These are phyloP conservation scores for Hyaloscypha bicolor DNA, from an alignment of 495 filamentous ascomycete species.

Conservation along the genomic window DNA sequence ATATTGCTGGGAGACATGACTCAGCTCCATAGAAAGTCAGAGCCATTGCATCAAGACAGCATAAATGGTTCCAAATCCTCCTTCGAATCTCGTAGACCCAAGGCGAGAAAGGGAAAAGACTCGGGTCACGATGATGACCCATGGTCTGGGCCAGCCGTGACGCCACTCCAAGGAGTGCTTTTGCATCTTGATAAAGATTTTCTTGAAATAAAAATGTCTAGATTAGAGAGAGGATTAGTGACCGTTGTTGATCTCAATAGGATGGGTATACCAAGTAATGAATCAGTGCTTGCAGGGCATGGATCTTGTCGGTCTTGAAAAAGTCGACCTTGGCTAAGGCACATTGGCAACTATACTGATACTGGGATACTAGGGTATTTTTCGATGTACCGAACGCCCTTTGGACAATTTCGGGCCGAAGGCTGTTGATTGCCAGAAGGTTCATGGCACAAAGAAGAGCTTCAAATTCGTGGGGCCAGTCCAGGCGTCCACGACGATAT, in stretches of 20 bases:
- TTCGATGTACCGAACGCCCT: constrained; percentile 13
- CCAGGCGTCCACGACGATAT: constrained; percentile 17
- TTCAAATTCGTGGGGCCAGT: constrained; percentile 18
- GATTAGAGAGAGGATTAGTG: neutral
- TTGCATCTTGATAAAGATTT: constrained; percentile 24
- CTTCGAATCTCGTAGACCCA: constrained; percentile 33
- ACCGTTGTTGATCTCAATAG: neutral
- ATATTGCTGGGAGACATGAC: constrained; percentile 22
- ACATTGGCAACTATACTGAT: constrained; percentile 10
- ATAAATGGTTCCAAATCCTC: constrained; percentile 30
- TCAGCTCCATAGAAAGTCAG: constrained; percentile 25
- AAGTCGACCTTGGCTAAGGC: constrained; percentile 19
- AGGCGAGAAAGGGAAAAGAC: constrained; percentile 33
- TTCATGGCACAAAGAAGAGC: constrained; percentile 23
- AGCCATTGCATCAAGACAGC: constrained; percentile 21
- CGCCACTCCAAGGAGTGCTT: constrained; percentile 21
- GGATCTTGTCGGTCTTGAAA: constrained; percentile 23
- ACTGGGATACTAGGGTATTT: constrained; percentile 8
- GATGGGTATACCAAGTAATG: constrained; percentile 21
- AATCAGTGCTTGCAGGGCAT: constrained; percentile 11
- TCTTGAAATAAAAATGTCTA: constrained; percentile 29
- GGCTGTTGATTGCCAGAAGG: constrained; percentile 21
- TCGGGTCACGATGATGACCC: constrained; percentile 33
- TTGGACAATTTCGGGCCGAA: constrained; percentile 18
- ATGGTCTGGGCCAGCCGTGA: constrained; percentile 29